Percentiles rank a stretch among this genome's conserved stretches.
Evolutionary conservation across 108 stramenopile species (phyloP).

Genomic region (Pseudonitzschia multiseries): DNA sequence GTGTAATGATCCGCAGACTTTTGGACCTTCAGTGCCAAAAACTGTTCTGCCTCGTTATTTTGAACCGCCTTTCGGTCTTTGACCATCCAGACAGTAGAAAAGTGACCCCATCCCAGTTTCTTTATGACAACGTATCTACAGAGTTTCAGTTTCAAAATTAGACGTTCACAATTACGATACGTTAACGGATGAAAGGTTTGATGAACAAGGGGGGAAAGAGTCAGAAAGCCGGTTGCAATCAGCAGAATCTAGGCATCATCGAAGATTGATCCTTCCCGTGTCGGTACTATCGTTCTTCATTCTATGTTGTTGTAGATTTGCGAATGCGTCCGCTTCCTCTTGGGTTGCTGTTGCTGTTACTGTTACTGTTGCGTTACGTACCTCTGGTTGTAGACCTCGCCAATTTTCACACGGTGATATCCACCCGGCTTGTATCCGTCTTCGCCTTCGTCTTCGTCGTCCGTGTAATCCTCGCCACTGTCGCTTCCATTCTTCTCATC

Average conservation of each 20-base stretch:
- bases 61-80: slow-evolving; percentile 62
- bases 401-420: slow-evolving; percentile 93
- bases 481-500: slow-evolving; percentile 48
- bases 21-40: slow-evolving; percentile 95
- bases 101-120: slow-evolving; percentile 99
- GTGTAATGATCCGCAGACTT: slow-evolving; percentile 97
- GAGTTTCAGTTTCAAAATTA: background rate
- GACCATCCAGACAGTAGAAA: slow-evolving; percentile 98
- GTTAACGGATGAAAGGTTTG: slow-evolving; percentile 5
- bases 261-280: background rate
- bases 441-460: slow-evolving; percentile 93
- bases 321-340: too few species aligned
- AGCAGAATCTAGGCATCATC: background rate
- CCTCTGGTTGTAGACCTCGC: slow-evolving; percentile 93
- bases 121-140: slow-evolving; percentile 91
- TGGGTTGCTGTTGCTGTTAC: background rate
- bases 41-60: slow-evolving; percentile 37
- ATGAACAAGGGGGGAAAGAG: background rate
- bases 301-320: too few species aligned
- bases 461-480: slow-evolving; percentile 89
- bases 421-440: slow-evolving; percentile 92
- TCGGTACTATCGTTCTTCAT: background rate
- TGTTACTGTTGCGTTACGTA: slow-evolving; percentile 33
- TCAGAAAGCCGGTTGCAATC: too few species aligned
- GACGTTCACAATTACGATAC: background rate